These are phyloP conservation scores for Coemansia sp. DNA, from an alignment of 192 early-diverging fungal genomes.

Conservation along the genomic window DNA sequence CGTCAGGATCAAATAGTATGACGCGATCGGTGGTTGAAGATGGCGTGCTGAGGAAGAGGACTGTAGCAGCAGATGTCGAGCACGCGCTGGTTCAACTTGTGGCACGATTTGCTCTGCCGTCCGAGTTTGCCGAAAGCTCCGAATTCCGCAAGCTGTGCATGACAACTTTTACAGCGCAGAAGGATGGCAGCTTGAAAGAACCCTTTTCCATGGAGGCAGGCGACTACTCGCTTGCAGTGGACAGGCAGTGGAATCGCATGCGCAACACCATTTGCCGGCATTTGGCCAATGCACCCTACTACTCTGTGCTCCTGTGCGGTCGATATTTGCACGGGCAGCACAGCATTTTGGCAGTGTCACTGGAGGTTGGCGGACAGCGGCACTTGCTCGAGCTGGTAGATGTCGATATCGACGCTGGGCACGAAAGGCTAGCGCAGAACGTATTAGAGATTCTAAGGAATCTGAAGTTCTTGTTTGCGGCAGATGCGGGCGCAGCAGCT, in stretches of 20 bases:
- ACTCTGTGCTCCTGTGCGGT: no score
- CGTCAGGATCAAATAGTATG: not conserved
- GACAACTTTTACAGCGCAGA: conserved; percentile 11
- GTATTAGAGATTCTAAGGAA: not conserved
- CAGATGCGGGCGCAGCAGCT: not conserved
- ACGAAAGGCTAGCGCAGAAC: not conserved
- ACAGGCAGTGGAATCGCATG: not conserved
- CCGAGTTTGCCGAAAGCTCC: conserved; percentile 5
- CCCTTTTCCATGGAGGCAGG: conserved; percentile 1
- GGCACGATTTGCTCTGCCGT: conserved; percentile 16
- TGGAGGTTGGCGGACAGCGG: no score
- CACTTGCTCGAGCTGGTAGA: no score
- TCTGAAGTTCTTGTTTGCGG: not conserved
- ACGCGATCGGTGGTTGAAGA: conserved; percentile 15
- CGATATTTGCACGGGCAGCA: no score
- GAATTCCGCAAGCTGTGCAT: conserved; percentile 14
- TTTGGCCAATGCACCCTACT: not conserved
- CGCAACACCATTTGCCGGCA: not conserved
- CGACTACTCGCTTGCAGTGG: conserved; percentile 3
- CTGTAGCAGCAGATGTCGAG: conserved; percentile 5
- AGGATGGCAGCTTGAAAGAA: conserved; percentile 2
- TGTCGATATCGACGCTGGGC: no score
- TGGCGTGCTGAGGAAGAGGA: conserved; percentile 10
- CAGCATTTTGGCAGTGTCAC: no score
- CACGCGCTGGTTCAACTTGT: conserved; percentile 8